A percentile compares a stretch with the other conserved stretches of the same genome.
phyloP scores from a whole-genome alignment of 345 rosid genomes.

The Aegle marmelos region DNA sequence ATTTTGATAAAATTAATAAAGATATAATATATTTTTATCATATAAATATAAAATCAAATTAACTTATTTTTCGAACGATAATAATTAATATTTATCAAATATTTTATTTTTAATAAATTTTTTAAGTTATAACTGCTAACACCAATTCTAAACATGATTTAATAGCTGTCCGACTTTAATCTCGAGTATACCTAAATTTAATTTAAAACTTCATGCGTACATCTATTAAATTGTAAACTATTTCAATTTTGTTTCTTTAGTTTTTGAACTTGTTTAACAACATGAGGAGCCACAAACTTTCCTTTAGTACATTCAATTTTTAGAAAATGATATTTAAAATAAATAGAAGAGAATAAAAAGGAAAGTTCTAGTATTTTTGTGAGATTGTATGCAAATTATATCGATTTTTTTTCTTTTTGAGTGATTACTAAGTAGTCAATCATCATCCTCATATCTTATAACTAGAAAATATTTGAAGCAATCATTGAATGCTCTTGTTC shows the following conservation, averaged over 20 bases:
- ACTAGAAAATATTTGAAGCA: background rate
- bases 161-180: too few species aligned
- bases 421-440: background rate
- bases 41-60: too few species aligned
- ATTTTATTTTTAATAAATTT: too few species aligned
- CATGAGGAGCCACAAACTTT: background rate
- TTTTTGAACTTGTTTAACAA: background rate
- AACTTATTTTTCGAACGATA: accelerated
- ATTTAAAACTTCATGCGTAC: too few species aligned
- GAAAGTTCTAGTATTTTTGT: background rate
- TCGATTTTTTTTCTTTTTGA: too few species aligned
- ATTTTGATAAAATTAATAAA: too few species aligned
- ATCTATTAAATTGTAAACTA: background rate
- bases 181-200: too few species aligned
- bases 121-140: too few species aligned
- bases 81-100: accelerated
- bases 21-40: too few species aligned
- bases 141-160: too few species aligned
- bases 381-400: background rate
- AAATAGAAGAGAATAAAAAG: background rate
- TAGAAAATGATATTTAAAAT: background rate
- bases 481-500: background rate
- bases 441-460: background rate
- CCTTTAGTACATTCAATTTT: background rate
- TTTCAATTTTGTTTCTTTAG: background rate